Evolutionary conservation across 345 rosid species (phyloP), one percentile per base, ranked within the genome.

Genomic region (Euphorbia tirucalli): DNA sequence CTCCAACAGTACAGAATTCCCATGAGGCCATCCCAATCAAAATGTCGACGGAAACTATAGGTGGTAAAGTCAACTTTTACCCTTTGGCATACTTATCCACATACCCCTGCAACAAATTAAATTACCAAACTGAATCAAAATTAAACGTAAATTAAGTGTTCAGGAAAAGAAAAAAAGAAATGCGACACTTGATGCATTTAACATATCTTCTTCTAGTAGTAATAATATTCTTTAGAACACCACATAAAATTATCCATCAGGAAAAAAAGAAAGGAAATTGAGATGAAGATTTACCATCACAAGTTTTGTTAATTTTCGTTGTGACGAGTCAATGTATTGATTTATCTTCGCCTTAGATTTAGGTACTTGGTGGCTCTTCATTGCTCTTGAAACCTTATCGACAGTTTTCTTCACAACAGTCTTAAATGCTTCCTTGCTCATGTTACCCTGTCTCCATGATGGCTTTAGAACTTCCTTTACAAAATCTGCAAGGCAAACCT

Each of bases 371-470:
- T 77, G 89, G 76, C 83, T 80, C 77, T 87, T 88, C 96, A 83
- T 87, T 59, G 97, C 90, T 56, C 88, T 92, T 8, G 92, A 77
- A 5, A 92, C 98, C 75, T 94, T 94, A 46, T 92, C 98, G 46
- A 94, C 96, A 1, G 86, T 88, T 81, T 93, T 92, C 86, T 92
- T 92, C 64, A 92, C 97, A 54, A 94, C 88, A 39, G 90, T 94
- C 83, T 94, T 94, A 69, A 90, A 94, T 49, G 96, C 90, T 74
- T 94, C 97, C 81, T 90, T 94, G 83, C 97, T 94, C 97, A 94
- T 92, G 75, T 89, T 87, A 74, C 98, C 96, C 76, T 94, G 92
- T 55, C 83, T 82, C 98, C 97, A 94, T 4, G 96, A 89, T 0
- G 98, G 98, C 85, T 85, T 90, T 58, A 92, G 79, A 80, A 89